A percentile compares a stretch with the other conserved stretches of the same genome.
phyloP scores from a whole-genome alignment of 1,284 basidiomycete species.

The Melampsora abietis-canadensis region DNA sequence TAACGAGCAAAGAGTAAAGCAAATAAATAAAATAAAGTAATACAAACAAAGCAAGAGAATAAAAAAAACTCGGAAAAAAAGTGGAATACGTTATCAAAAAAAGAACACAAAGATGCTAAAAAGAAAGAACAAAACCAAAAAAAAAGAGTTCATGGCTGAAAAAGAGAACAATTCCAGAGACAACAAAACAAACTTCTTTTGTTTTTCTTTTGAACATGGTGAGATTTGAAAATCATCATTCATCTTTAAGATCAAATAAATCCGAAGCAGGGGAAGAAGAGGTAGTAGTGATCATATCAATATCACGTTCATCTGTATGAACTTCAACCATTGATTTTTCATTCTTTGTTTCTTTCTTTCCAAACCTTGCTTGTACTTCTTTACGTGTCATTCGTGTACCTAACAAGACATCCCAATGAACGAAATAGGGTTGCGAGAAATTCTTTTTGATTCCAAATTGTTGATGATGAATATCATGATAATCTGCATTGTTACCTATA shows the following conservation, averaged over 20 bases:
- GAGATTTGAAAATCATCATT: background rate
- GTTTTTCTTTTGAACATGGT: too few relatives aligned
- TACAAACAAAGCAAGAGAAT: too few relatives aligned
- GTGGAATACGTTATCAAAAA: too few relatives aligned
- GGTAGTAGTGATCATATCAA: background rate
- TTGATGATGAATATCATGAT: conserved; percentile 97
- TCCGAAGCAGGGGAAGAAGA: background rate
- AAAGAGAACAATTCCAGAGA: too few relatives aligned
- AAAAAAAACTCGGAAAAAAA: too few relatives aligned
- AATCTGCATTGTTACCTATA: conserved; percentile 84
- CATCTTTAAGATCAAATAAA: background rate
- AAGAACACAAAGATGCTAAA: too few relatives aligned
- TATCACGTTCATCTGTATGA: conserved; percentile 6
- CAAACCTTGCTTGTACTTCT: conserved; percentile 47
- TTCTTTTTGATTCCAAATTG: conserved; percentile 90
- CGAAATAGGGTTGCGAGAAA: conserved; percentile 87
- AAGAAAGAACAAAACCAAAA: too few relatives aligned
- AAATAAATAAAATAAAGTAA: too few relatives aligned
- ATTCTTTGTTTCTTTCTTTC: background rate
- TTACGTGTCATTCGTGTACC: conserved; percentile 54
- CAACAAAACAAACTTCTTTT: too few relatives aligned
- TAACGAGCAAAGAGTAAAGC: too few relatives aligned
- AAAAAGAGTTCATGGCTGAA: too few relatives aligned
- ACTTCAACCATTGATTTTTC: background rate
- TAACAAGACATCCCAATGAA: conserved; percentile 54